Evolutionary conservation across 306 rosid genomes (phyloP).

Genomic region (Medicago lupulina): DNA sequence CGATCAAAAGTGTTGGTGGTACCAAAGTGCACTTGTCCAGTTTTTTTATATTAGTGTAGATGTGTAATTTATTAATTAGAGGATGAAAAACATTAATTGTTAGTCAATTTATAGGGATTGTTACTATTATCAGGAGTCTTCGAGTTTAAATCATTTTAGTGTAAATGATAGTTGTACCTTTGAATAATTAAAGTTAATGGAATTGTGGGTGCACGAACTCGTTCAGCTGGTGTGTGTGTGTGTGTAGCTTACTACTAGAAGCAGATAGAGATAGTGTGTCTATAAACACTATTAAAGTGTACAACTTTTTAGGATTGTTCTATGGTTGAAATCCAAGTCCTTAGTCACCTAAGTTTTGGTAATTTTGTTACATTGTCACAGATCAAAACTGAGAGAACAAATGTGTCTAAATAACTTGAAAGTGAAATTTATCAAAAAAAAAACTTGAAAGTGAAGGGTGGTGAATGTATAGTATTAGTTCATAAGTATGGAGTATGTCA

Average conservation of each 20-base stretch:
- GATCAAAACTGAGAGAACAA: background rate
- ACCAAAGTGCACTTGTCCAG: no score
- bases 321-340: background rate
- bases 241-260: background rate
- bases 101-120: background rate
- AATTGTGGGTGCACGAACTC: background rate
- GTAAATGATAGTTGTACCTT: background rate
- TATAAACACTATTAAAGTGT: background rate
- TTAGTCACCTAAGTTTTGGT: background rate
- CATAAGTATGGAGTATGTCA: background rate
- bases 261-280: background rate
- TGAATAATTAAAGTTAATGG: constrained; percentile 3
- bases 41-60: background rate
- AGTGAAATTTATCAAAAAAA: no score
- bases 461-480: background rate
- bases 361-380: background rate
- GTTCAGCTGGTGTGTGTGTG: background rate
- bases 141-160: background rate
- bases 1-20: no score
- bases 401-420: background rate
- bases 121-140: background rate
- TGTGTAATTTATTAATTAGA: background rate
- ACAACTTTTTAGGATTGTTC: background rate
- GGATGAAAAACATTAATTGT: background rate
- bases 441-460: background rate